These are phyloP conservation scores for Sherardia arvensis DNA, from an alignment of 257 asterid genomes.

Conservation along the genomic window DNA sequence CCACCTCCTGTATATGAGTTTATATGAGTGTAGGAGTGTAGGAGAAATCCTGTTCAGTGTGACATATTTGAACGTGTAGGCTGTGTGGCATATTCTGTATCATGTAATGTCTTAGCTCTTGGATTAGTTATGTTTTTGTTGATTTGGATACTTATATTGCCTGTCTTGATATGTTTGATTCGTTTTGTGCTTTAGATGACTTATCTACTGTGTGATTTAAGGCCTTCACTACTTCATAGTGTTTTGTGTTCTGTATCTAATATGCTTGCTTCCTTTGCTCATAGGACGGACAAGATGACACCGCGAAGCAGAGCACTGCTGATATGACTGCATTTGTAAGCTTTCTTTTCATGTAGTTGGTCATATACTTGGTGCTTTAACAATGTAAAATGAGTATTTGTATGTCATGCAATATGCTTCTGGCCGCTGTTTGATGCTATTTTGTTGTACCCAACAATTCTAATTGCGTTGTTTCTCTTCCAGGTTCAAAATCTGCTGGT, in stretches of 20 bases:
- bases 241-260: neutral
- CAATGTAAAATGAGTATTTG: neutral
- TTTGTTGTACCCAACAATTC: conserved; percentile 1
- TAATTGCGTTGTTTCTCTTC: conserved; percentile 17
- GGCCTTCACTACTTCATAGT: neutral
- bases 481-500: conserved; percentile 82
- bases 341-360: neutral
- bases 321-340: conserved; percentile 89
- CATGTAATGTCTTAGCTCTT: too few species aligned
- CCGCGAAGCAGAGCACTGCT: conserved; percentile 61
- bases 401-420: neutral
- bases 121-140: neutral
- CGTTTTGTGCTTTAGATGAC: neutral
- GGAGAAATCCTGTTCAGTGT: neutral
- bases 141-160: neutral
- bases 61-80: too few species aligned
- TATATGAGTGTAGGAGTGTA: neutral
- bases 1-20: too few species aligned
- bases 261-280: conserved; percentile 11
- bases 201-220: neutral
- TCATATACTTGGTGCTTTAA: neutral
- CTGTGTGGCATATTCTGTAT: too few species aligned
- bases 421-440: neutral
- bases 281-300: conserved; percentile 70
- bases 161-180: neutral